These are phyloP conservation scores for Dichotomocladium elegans DNA, from an alignment of 371 early-diverging fungal genomes.

Conservation along the genomic window DNA sequence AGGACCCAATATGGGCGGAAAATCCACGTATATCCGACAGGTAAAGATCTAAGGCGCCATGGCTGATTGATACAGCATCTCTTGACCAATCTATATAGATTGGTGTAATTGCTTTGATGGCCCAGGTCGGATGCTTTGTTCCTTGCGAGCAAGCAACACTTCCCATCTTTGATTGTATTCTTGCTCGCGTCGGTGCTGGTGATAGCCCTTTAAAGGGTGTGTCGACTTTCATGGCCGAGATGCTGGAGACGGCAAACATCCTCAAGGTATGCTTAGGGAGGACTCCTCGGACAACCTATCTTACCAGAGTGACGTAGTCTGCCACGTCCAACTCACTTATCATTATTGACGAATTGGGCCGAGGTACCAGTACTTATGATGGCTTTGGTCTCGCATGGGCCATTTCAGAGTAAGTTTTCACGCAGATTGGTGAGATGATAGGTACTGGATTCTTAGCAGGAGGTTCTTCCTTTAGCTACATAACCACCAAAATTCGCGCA, in stretches of 20 bases:
- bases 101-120: conserved; percentile 93
- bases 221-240: conserved; percentile 99
- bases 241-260: conserved; percentile 97
- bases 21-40: conserved; percentile 95
- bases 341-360: conserved; percentile 98
- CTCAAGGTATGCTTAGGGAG: conserved; percentile 67
- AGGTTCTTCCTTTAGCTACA: conserved; percentile 52
- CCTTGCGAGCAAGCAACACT: conserved; percentile 85
- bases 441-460: not conserved
- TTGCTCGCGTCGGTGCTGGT: conserved; percentile 95
- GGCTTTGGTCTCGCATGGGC: conserved; percentile 98
- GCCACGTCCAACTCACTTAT: conserved; percentile 89
- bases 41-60: conserved; percentile 52
- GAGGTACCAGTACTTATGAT: conserved; percentile 98
- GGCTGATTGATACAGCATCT: too few species aligned
- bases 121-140: conserved; percentile 98
- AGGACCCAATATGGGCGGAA: conserved; percentile 98
- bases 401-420: conserved; percentile 83
- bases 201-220: conserved; percentile 93
- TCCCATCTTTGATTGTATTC: conserved; percentile 88
- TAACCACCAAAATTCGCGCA: conserved; percentile 72
- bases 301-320: conserved; percentile 39
- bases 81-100: conserved; percentile 51
- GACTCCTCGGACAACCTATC: too few species aligned
- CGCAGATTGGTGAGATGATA: not conserved